Conservation (phyloP, 306 rosid species). For the Carpinus fangiana region DNA sequence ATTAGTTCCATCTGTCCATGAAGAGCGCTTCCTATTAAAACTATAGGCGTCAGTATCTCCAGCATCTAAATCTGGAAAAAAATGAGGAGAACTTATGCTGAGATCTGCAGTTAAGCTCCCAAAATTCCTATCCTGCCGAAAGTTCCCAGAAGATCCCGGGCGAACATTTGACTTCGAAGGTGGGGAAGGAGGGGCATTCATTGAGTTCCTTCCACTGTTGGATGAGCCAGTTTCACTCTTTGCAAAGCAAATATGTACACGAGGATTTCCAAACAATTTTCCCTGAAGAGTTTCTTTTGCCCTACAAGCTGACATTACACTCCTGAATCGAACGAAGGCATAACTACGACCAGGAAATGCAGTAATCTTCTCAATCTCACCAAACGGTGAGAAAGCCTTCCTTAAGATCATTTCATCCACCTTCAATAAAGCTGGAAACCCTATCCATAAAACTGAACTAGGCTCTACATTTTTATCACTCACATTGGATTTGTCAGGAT, state of each 20-base stretch:
- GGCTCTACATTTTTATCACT: constrained; percentile 81
- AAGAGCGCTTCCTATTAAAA: constrained; percentile 47
- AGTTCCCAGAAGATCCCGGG: constrained; percentile 54
- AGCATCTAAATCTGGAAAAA: constrained; percentile 45
- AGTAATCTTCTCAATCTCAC: constrained; percentile 85
- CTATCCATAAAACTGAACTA: constrained; percentile 95
- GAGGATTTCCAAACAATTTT: constrained; percentile 90
- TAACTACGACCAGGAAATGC: constrained; percentile 93
- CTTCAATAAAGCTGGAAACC: constrained; percentile 82
- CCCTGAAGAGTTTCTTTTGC: constrained; percentile 83
- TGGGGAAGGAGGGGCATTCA: constrained; percentile 60
- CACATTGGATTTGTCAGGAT: constrained; percentile 63
- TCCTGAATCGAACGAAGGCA: constrained; percentile 89
- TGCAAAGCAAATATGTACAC: constrained; percentile 92
- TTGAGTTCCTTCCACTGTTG: constrained; percentile 62
- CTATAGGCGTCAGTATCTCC: constrained; percentile 58
- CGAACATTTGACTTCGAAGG: constrained; percentile 45
- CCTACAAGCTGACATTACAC: constrained; percentile 63
- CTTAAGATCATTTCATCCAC: constrained; percentile 76
- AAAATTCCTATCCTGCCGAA: constrained; percentile 42
- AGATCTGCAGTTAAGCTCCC: constrained; percentile 50
- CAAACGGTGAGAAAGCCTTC: constrained; percentile 86
- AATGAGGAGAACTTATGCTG: constrained; percentile 51
- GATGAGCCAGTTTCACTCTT: constrained; percentile 82
- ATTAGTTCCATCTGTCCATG: constrained; percentile 50